phyloP scores from a whole-genome alignment of 2,329 filamentous ascomycete genomes.

The Monosporascus sp. region DNA sequence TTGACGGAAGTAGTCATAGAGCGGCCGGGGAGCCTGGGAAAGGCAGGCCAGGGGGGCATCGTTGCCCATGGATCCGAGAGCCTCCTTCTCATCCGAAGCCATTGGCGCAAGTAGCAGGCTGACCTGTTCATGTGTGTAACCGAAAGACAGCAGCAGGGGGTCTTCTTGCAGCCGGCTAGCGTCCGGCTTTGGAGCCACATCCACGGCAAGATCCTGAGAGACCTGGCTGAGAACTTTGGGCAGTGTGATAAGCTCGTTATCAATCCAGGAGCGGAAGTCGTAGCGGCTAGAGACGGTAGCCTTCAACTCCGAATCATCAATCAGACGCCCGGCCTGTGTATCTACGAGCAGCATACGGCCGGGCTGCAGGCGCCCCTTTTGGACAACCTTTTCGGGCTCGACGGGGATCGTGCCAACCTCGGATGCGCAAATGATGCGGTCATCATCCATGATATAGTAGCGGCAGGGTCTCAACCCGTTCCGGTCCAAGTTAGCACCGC shows the following conservation, averaged over 20 bases:
- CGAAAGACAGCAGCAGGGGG: conserved; percentile 76
- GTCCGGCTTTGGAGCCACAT: conserved; percentile 64
- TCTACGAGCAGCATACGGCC: conserved; percentile 96
- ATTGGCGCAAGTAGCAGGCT: conserved; percentile 87
- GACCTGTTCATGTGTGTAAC: conserved; percentile 94
- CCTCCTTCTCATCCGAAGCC: conserved; percentile 96
- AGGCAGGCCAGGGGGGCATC: conserved; percentile 89
- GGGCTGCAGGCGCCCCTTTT: conserved; percentile 90
- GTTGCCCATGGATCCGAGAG: conserved; percentile 95
- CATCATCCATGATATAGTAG: conserved; percentile 95
- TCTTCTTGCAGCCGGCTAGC: conserved; percentile 74
- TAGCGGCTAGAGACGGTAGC: conserved; percentile 77
- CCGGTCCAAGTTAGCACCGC: conserved; percentile 91
- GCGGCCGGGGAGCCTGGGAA: conserved; percentile 78
- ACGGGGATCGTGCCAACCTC: conserved; percentile 92
- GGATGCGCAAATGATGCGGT: conserved; percentile 94
- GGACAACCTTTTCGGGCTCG: conserved; percentile 81
- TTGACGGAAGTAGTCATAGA: conserved; percentile 96
- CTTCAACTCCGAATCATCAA: conserved; percentile 91
- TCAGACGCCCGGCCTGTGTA: conserved; percentile 81
- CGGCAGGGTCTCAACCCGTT: conserved; percentile 93
- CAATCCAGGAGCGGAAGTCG: conserved; percentile 84
- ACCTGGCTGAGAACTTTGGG: conserved; percentile 66
- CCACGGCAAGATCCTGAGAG: conserved; percentile 47
- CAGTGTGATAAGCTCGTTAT: conserved; percentile 77